phyloP scores from a whole-genome alignment of 2,329 filamentous ascomycete species.

The Aspergillus awamori region DNA sequence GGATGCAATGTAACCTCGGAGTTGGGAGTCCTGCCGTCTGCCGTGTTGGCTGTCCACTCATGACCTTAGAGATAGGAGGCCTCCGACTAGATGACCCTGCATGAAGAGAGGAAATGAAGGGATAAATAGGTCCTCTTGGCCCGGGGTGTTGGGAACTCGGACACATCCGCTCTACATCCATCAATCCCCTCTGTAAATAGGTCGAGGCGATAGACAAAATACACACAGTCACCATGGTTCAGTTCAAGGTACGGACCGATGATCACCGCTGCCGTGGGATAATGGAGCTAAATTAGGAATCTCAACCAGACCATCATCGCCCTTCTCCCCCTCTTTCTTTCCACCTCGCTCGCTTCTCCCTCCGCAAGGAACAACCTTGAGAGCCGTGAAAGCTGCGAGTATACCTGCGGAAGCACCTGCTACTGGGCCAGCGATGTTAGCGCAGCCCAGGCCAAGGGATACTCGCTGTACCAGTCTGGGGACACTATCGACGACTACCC shows the following conservation, averaged over 20 bases:
- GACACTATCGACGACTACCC: slow-evolving; percentile 54
- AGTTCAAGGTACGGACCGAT: slow-evolving; percentile 1
- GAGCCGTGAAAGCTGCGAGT: slow-evolving; percentile 47
- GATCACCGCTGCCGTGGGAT: too few relatives aligned
- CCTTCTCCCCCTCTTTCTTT: slow-evolving; percentile 25
- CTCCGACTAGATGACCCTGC: not conserved
- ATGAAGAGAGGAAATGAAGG: not conserved
- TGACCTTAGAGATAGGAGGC: not conserved
- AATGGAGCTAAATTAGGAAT: not conserved
- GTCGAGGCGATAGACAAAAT: too few relatives aligned
- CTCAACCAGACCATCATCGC: slow-evolving; percentile 11
- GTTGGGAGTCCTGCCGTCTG: not conserved
- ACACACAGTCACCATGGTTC: not conserved
- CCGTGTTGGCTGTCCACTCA: not conserved
- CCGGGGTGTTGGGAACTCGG: not conserved
- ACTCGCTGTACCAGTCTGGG: slow-evolving; percentile 50
- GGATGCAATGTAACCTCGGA: slow-evolving; percentile 13
- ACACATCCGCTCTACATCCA: not conserved
- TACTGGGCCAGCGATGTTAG: slow-evolving; percentile 56
- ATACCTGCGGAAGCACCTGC: slow-evolving; percentile 57
- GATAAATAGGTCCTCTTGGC: not conserved
- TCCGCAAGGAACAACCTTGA: slow-evolving; percentile 28
- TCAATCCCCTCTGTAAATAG: not conserved
- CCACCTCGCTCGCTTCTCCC: slow-evolving; percentile 31
- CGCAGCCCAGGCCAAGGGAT: slow-evolving; percentile 56